Evolutionary conservation across 2,329 filamentous ascomycete genomes (phyloP).

Genomic region (Sphaerulina musiva): DNA sequence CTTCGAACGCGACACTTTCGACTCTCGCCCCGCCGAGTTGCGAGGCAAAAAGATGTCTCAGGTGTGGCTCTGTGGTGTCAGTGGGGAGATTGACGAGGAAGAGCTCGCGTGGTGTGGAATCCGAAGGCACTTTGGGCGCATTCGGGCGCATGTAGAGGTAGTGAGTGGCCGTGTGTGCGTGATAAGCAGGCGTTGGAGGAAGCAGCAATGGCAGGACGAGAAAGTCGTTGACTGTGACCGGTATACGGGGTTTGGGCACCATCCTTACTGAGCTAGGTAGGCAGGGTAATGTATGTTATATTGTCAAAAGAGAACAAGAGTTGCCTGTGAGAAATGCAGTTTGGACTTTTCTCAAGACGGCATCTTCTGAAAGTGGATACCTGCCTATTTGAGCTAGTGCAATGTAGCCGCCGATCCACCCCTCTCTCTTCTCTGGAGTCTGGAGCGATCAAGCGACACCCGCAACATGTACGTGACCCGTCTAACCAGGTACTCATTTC

Average conservation of each 20-base stretch:
- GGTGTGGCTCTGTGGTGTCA: constrained; percentile 70
- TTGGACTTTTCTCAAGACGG: no score
- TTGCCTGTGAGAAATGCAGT: not conserved
- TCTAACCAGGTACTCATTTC: not conserved
- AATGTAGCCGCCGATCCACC: no score
- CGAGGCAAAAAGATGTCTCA: constrained; percentile 67
- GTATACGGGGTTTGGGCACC: constrained; percentile 16
- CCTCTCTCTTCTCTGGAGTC: not conserved
- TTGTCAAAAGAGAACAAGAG: not conserved
- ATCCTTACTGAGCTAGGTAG: not conserved
- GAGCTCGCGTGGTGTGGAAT: constrained; percentile 68
- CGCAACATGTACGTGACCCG: no score
- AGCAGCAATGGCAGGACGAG: constrained; percentile 62
- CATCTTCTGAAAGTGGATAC: no score
- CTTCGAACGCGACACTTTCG: constrained; percentile 69
- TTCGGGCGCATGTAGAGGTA: constrained; percentile 83
- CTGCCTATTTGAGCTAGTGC: no score
- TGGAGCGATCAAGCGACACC: no score
- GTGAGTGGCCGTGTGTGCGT: constrained; percentile 57
- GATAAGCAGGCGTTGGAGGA: constrained; percentile 56
- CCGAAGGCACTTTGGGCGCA: constrained; percentile 67
- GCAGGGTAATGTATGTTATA: not conserved
- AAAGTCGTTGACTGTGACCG: constrained; percentile 53
- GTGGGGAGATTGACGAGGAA: constrained; percentile 87
- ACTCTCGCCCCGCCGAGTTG: constrained; percentile 73